These are phyloP conservation scores for Neonectria ditissima DNA, from an alignment of 2,329 filamentous ascomycete genomes.

Conservation along the genomic window DNA sequence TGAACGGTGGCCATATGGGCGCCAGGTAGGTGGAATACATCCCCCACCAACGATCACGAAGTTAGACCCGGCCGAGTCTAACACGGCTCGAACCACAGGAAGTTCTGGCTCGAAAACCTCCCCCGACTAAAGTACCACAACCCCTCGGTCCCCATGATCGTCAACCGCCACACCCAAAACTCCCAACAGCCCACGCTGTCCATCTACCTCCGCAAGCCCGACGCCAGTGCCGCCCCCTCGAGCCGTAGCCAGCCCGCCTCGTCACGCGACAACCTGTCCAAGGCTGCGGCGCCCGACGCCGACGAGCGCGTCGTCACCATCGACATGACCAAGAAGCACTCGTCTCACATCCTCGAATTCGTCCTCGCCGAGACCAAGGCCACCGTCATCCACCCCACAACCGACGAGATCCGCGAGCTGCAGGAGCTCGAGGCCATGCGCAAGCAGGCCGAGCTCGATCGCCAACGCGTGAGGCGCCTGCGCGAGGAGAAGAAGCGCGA, in stretches of 20 bases:
- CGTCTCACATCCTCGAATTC: constrained; percentile 71
- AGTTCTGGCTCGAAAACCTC: constrained; percentile 88
- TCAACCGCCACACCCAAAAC: constrained; percentile 74
- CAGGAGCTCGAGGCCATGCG: constrained; percentile 66
- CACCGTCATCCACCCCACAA: constrained; percentile 64
- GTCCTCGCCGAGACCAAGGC: constrained; percentile 74
- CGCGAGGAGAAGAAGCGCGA: constrained; percentile 71
- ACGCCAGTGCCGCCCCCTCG: constrained; percentile 42
- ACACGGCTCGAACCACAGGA: constrained; percentile 63
- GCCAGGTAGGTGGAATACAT: constrained; percentile 67
- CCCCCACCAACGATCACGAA: neutral
- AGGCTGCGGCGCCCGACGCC: constrained; percentile 60
- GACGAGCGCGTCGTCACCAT: constrained; percentile 66
- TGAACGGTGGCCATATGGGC: constrained; percentile 77
- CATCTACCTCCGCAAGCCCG: constrained; percentile 68
- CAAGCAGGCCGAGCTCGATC: constrained; percentile 65
- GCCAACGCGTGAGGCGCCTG: constrained; percentile 63
- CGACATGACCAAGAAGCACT: constrained; percentile 73
- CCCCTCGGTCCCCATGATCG: constrained; percentile 83
- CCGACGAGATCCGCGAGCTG: constrained; percentile 70
- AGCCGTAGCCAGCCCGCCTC: constrained; percentile 57
- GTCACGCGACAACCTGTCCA: constrained; percentile 60
- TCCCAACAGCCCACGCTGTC: constrained; percentile 70
- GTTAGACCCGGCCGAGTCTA: neutral
- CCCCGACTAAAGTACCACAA: constrained; percentile 96